These are phyloP conservation scores for Coniochaeta sp. DNA, from an alignment of 2,329 filamentous ascomycete genomes.

Conservation along the genomic window DNA sequence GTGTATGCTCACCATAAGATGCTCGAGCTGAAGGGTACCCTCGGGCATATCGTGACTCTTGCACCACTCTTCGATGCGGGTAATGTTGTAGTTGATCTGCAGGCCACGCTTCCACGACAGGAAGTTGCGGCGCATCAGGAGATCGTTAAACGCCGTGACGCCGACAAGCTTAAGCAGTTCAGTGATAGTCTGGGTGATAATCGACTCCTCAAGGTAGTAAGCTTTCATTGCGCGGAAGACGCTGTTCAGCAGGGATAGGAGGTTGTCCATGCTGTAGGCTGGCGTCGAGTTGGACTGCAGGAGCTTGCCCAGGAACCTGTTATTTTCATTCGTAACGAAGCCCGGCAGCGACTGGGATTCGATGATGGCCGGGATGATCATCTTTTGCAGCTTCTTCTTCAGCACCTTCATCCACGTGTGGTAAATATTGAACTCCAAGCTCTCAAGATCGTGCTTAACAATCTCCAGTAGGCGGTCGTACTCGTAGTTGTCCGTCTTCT, in stretches of 20 bases:
- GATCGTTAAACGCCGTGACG: conserved; percentile 96
- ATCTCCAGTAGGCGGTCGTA: conserved; percentile 97
- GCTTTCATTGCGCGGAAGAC: conserved; percentile 99
- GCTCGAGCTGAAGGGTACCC: conserved; percentile 92
- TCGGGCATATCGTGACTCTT: conserved; percentile 99
- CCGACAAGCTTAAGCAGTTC: conserved; percentile 89
- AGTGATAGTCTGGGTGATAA: conserved; percentile 91
- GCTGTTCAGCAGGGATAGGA: conserved; percentile 90
- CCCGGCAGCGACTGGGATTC: conserved; percentile 96
- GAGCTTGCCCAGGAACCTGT: conserved; percentile 95
- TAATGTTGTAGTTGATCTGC: conserved; percentile 99
- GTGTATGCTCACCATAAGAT: conserved; percentile 71
- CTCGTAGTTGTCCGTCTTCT: conserved; percentile 99
- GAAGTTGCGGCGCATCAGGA: conserved; percentile 97
- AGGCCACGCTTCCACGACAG: conserved; percentile 98
- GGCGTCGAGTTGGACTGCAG: conserved; percentile 83
- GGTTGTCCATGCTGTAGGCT: conserved; percentile 99
- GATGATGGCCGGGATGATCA: conserved; percentile 99
- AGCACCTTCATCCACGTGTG: conserved; percentile 99
- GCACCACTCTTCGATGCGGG: conserved; percentile 98
- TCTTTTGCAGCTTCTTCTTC: conserved; percentile 99
- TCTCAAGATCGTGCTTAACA: conserved; percentile 97
- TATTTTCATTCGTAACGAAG: conserved; percentile 98
- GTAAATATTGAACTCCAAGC: conserved; percentile 99
- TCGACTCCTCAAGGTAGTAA: conserved; percentile 92